phyloP scores from a whole-genome alignment of 2,329 filamentous ascomycete genomes.

The Passalora sequoiae region DNA sequence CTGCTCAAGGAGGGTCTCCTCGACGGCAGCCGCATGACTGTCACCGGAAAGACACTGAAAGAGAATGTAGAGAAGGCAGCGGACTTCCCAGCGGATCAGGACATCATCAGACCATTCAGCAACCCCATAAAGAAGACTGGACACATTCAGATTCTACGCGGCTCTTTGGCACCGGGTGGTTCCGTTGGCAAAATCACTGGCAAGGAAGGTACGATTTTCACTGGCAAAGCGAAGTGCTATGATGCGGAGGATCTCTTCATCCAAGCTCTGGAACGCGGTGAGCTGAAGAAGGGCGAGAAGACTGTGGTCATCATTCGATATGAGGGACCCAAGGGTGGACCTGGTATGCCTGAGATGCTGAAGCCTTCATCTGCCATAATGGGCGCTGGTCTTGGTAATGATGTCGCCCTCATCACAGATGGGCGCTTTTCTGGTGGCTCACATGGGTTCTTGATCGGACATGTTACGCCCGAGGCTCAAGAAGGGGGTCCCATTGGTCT shows the following conservation, averaged over 20 bases:
- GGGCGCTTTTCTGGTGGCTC: conserved; percentile 74
- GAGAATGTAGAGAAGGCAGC: conserved; percentile 51
- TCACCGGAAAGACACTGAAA: conserved; percentile 47
- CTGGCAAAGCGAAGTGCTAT: conserved; percentile 65
- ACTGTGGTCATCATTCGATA: conserved; percentile 72
- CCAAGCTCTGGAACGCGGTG: conserved; percentile 58
- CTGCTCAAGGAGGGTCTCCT: conserved; percentile 47
- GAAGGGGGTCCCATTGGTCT: conserved; percentile 80
- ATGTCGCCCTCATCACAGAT: conserved; percentile 69
- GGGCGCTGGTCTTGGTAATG: conserved; percentile 66
- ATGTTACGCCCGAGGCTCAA: conserved; percentile 82
- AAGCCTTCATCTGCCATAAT: conserved; percentile 69
- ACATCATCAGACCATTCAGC: conserved; percentile 63
- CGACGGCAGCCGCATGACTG: conserved; percentile 46
- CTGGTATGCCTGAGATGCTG: conserved; percentile 71
- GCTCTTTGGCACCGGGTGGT: conserved; percentile 63
- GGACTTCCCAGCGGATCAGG: conserved; percentile 63
- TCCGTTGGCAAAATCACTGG: conserved; percentile 72
- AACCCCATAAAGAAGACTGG: conserved; percentile 67
- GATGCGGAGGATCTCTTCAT: conserved; percentile 67
- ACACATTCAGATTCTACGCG: conserved; percentile 68
- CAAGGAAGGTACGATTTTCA: conserved; percentile 65
- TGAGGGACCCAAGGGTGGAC: conserved; percentile 67
- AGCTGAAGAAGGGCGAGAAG: conserved; percentile 71
- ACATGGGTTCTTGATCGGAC: conserved; percentile 82